A percentile compares a stretch with the other conserved stretches of the same genome.
Evolutionary conservation across 371 early-diverging fungal species (phyloP).

Genomic region (Rhizopus delemar): DNA sequence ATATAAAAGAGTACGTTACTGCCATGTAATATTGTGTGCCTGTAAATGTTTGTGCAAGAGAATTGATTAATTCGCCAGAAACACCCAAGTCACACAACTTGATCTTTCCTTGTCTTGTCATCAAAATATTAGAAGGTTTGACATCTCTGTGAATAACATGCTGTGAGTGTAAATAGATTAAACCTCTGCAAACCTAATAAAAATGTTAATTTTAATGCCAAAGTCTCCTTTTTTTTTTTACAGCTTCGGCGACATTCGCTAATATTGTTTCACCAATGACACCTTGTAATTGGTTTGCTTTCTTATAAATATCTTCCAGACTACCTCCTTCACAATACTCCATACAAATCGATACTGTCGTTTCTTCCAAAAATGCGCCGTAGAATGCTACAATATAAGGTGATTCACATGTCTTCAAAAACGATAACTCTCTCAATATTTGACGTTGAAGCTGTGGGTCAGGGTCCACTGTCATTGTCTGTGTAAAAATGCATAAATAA

Average conservation of each 20-base stretch:
- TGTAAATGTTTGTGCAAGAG: slow-evolving; percentile 91
- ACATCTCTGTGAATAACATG: slow-evolving; percentile 91
- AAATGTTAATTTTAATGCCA: neutral
- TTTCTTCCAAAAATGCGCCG: slow-evolving; percentile 89
- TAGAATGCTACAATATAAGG: slow-evolving; percentile 91
- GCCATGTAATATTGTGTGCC: slow-evolving; percentile 97
- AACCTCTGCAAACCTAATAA: slow-evolving; percentile 66
- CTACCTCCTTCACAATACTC: slow-evolving; percentile 91
- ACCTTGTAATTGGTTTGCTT: slow-evolving; percentile 59
- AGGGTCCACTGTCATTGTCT: slow-evolving; percentile 69
- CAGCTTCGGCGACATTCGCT: slow-evolving; percentile 78
- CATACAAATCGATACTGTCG: slow-evolving; percentile 89
- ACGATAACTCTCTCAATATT: slow-evolving; percentile 87
- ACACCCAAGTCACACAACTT: slow-evolving; percentile 97
- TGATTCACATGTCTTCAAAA: slow-evolving; percentile 84
- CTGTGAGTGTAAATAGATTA: slow-evolving; percentile 75
- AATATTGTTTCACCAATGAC: slow-evolving; percentile 78
- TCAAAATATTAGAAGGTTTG: slow-evolving; percentile 90
- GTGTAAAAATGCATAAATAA: neutral
- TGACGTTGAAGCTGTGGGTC: slow-evolving; percentile 74
- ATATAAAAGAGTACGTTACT: slow-evolving; percentile 40
- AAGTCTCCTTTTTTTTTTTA: slow-evolving; percentile 21
- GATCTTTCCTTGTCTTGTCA: slow-evolving; percentile 82
- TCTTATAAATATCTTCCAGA: slow-evolving; percentile 77
- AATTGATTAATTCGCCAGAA: slow-evolving; percentile 85